phyloP scores from a whole-genome alignment of 441 rosid species.

The Croton setiger region DNA sequence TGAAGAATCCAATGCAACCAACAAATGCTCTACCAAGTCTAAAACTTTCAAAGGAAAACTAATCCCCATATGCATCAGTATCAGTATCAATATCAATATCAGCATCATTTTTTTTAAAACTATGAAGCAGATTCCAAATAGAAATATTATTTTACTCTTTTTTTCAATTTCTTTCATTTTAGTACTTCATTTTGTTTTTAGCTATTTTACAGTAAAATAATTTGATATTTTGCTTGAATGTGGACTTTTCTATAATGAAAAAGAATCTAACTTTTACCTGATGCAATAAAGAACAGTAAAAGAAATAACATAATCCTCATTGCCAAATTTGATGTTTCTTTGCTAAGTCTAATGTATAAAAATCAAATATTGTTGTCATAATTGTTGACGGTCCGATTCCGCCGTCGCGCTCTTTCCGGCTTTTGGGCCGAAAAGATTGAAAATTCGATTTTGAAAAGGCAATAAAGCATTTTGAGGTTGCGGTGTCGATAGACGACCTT shows the following conservation, averaged over 20 bases:
- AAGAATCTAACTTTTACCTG: not conserved
- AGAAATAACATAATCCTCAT: conserved; percentile 7
- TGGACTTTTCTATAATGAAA: conserved; percentile 11
- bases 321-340: not conserved
- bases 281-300: not conserved
- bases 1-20: conserved; percentile 44
- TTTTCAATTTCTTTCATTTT: conserved; percentile 16
- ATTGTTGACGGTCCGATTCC: too few species aligned
- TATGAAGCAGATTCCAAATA: not conserved
- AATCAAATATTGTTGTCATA: too few species aligned
- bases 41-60: conserved; percentile 36
- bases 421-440: too few species aligned
- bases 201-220: not conserved
- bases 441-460: too few species aligned
- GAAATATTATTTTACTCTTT: not conserved
- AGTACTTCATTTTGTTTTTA: not conserved
- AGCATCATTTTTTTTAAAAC: conserved; percentile 35
- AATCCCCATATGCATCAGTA: conserved; percentile 34
- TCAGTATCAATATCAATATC: conserved; percentile 31
- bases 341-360: too few species aligned
- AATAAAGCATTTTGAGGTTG: too few species aligned
- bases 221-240: not conserved
- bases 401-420: too few species aligned
- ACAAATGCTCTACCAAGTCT: conserved; percentile 47
- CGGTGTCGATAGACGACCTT: too few species aligned